Conservation (phyloP, 2,329 filamentous ascomycete species). For the Monosporascus sp. region DNA sequence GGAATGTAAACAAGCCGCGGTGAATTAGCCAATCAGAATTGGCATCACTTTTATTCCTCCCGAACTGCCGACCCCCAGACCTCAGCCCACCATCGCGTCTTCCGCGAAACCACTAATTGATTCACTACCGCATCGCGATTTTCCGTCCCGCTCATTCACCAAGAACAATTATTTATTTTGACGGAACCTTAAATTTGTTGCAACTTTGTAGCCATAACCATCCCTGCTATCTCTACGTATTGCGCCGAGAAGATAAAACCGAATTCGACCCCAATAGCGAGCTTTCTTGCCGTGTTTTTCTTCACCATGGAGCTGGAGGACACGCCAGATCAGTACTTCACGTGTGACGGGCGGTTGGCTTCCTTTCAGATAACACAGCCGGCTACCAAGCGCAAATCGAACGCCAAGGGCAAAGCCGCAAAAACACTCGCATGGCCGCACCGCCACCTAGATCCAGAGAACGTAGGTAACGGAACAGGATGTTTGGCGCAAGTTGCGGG, state of each 20-base stretch:
- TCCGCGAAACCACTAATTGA: no score
- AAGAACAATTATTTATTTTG: no score
- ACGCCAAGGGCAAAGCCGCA: constrained; percentile 49
- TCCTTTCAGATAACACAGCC: constrained; percentile 68
- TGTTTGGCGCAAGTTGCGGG: constrained; percentile 1
- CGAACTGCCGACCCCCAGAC: no score
- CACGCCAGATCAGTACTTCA: constrained; percentile 46
- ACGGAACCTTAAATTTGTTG: no score
- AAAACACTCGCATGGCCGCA: constrained; percentile 75
- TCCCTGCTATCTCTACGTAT: no score
- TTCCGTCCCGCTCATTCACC: no score
- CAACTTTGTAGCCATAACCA: no score
- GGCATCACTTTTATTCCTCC: not conserved
- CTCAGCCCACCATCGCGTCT: no score
- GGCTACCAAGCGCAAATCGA: constrained; percentile 65
- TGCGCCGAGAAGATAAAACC: no score
- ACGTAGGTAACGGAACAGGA: constrained; percentile 40
- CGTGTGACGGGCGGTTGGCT: constrained; percentile 69
- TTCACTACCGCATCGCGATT: no score
- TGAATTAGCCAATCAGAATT: constrained; percentile 14
- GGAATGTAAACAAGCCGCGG: constrained; percentile 26
- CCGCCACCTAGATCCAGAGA: constrained; percentile 55
- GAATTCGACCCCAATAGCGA: not conserved
- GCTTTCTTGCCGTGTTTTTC: not conserved
- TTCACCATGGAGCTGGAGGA: constrained; percentile 26